Evolutionary conservation across 2,329 filamentous ascomycete species (phyloP).

Genomic region (Leptosphaerulina australis): DNA sequence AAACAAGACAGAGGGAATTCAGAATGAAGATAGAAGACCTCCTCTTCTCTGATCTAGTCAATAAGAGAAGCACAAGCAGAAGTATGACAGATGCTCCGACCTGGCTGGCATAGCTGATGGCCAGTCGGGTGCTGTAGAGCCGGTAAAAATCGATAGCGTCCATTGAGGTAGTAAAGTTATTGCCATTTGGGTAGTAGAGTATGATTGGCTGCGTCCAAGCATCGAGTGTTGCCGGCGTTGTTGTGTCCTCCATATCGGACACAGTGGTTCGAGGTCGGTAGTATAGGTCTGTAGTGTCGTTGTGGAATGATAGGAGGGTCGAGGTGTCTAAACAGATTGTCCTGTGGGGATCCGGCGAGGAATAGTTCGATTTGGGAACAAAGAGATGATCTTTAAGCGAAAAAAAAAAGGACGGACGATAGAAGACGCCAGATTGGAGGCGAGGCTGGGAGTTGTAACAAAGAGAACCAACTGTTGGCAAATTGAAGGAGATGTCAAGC

Average conservation of each 20-base stretch:
- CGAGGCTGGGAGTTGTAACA: neutral
- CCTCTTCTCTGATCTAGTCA: constrained; percentile 71
- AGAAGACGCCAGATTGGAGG: neutral
- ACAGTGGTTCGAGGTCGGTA: neutral
- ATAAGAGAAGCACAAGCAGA: constrained; percentile 67
- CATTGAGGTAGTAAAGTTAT: constrained; percentile 51
- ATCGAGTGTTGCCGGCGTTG: constrained; percentile 50
- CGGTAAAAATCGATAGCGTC: constrained; percentile 53
- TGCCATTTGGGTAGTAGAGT: constrained; percentile 54
- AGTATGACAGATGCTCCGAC: constrained; percentile 71
- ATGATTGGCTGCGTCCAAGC: constrained; percentile 60
- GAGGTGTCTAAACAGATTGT: neutral
- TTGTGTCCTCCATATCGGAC: constrained; percentile 1
- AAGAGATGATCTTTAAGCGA: neutral
- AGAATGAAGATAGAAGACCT: constrained; percentile 68
- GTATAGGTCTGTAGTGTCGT: neutral
- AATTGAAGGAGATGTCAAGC: neutral
- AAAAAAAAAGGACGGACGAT: neutral
- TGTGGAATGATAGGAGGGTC: neutral
- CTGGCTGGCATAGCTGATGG: constrained; percentile 72
- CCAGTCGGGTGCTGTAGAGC: constrained; percentile 55
- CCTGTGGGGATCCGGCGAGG: neutral
- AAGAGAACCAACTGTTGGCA: neutral
- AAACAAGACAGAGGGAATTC: constrained; percentile 65
- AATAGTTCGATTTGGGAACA: constrained; percentile 1